Evolutionary conservation across 1,284 basidiomycete genomes (phyloP), one percentile per base, ranked within the genome.

Genomic region (Malassezia globosa): DNA sequence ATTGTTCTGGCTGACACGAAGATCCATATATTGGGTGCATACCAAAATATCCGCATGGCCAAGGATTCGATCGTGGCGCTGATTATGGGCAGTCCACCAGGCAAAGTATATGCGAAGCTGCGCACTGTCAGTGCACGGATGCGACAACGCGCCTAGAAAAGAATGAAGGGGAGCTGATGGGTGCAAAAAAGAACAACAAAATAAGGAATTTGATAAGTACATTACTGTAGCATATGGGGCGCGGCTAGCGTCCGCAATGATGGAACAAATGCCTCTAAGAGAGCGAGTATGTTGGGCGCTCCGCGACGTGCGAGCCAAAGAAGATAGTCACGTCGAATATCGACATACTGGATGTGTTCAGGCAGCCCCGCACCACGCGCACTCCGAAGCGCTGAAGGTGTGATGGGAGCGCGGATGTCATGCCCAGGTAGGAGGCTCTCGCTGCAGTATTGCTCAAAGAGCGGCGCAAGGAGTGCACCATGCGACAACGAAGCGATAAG

Each of bases 1-100:
- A 89, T 97, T 49, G 87, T 97, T 26, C 80, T 97, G 34, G 92
- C 92, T 19, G 92, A 97, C 72, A 92, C 88, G 84, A 89, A 89
- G 80, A 90, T 92, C 25, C 87, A 90, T 63, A 89, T 92, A 59
- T 80, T 92, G 72, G 87, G 88, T 37, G 87, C 87, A 24, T 90
- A 89, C 77, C 83, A 85, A 75, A 95, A 95, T 69, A 96, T 97
- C 77, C 95, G 92, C 74, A 81, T 96, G 59, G 92, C 92, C 0
- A 80, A 89, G 50, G 90, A 96, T 69, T 88, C 92, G 7, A 83
- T 97, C 56, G 90, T 95, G 22, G 89, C 85, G 19, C 80, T 92
- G 36, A 96, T 96, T 63, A 78, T 96, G 33, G 90, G 90, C 46
- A 89, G 86, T 13, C 90, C 90, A 1, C 90, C 92, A 34, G 90